Base-by-base conservation (phyloP, 208 protist genomes). In the Leishmania aethiopica region DNA sequence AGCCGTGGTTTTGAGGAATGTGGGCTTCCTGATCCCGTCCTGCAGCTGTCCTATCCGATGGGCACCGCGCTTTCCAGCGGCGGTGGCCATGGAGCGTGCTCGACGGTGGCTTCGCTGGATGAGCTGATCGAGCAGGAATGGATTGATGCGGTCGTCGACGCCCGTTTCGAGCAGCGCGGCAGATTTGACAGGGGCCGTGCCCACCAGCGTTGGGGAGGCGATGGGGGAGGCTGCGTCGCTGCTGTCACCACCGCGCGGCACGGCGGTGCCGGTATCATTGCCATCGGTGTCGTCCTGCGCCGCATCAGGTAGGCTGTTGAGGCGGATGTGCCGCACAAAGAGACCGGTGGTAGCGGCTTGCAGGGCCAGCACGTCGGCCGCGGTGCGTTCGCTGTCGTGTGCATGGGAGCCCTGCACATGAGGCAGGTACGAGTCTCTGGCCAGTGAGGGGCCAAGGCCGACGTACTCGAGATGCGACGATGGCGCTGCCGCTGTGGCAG, bases 81-180 rank as follows among this genome's bases (percentile, higher is more conserved):
- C 76, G 35, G 77, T 51, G 35, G 67, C 75, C 7, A 67, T 69
- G 32, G 77, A 62, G 17, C 64, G 66, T 3, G 60, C 57, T 47
- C 47, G 77, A 2, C 82, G 82, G 19, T 32, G 72, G 35, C 74
- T 76, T 13, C 72, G 71, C 7, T 79, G 83, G 17, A 86, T 82
- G 62, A 86, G 71, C 78, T 83, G 59, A 37, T 83, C 67, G 1
- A 86, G 78, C 35, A 82, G 11, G 6, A 77, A 77, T 3, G 83
- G 78, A 37, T 59, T 83, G 15, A 86, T 64, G 64, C 83, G 83
- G 67, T 86, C 78, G 45, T 86, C 83, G 32, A 86, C 83, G 59
- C 83, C 83, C 22, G 67, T 67, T 32, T 86, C 83, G 3, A 64
- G 49, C 78, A 86, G 32, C 17, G 83, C 83, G 17, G 83, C 78